Base-by-base conservation (phyloP, 495 filamentous ascomycete species). In the Neohortaea acidophila region DNA sequence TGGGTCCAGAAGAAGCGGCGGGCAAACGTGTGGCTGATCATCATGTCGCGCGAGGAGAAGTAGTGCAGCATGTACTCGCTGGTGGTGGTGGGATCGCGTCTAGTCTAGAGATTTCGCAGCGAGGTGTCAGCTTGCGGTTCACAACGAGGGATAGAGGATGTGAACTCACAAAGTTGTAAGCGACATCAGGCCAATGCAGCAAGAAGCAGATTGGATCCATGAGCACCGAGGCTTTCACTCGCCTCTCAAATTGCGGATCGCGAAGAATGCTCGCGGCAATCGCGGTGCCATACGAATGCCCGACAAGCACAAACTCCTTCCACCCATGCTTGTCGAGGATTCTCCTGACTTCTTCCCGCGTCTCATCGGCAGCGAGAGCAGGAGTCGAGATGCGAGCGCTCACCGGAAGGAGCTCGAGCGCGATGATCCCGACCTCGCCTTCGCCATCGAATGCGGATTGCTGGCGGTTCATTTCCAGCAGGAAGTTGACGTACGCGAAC, bases 1-100 rank as follows among this genome's bases (percentile, higher is more conserved):
- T 79, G 67, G 33, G 61, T 60, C 77, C 77, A 80, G 57, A 80
- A 79, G 53, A 81, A 79, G 39, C 71, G 63, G 15, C 77, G 54
- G 0, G 62, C 62, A 7, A 81, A 50, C 0, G 65, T 68, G 41
- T 73, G 68, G 19, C 72, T 64, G 9, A 77, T 69, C 8, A 70
- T 68, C 32, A 71, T 64, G 51, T 81, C 76, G 53, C 63, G 78
- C 25, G 64, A 69, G 7, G 70, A 75, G 49, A 80, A 79, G 50
- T 75, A 81, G 54, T 71, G 71, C 24, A 81, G 60, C 55, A 73
- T 68, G 56, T 69, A 65, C 54, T 81, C 74, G 44, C 75, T 77
- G 3, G 76, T 74, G 18, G 36, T 37, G 20, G 34, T 55, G 0
- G 76, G 75, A 30, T 52, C 53, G 2, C 76, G 63, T 21, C 60